Evolutionary conservation across 345 rosid genomes (phyloP).

Genomic region (Diplotaxis tenuifolia): DNA sequence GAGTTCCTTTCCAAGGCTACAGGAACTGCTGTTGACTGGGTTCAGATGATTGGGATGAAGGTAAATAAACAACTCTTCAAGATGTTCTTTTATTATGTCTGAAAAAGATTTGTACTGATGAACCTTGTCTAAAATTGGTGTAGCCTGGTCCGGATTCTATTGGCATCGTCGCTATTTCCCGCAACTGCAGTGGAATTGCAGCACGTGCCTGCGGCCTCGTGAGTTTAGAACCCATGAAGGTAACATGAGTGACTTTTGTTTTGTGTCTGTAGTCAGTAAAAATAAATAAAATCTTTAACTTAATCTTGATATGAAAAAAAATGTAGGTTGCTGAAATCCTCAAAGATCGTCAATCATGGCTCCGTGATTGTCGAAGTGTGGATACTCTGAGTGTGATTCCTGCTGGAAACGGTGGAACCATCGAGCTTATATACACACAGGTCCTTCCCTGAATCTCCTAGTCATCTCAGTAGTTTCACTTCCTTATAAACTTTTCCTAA

Average conservation of each 20-base stretch:
- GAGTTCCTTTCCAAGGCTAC: conserved; percentile 72
- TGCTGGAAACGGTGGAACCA: conserved; percentile 81
- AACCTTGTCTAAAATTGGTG: conserved; percentile 4
- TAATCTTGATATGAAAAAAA: background rate
- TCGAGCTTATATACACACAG: conserved; percentile 89
- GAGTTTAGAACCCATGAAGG: conserved; percentile 96
- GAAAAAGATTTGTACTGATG: background rate
- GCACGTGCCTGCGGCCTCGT: conserved; percentile 99
- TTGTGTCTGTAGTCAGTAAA: background rate
- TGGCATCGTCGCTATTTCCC: conserved; percentile 98
- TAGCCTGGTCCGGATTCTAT: conserved; percentile 99
- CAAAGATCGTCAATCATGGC: conserved; percentile 97
- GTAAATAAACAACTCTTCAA: conserved; percentile 35
- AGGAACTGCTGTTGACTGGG: conserved; percentile 99
- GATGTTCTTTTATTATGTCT: background rate
- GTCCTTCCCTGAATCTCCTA: conserved; percentile 36
- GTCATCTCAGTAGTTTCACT: background rate
- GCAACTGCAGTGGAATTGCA: conserved; percentile 96
- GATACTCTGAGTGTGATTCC: conserved; percentile 73
- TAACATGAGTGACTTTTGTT: background rate
- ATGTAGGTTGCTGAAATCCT: conserved; percentile 73
- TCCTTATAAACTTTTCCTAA: background rate
- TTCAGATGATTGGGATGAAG: conserved; percentile 99
- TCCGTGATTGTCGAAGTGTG: conserved; percentile 88
- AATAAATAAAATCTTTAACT: no score